Conservation (phyloP, 768 basidiomycete species). For the Fibroporia radiculosa region DNA sequence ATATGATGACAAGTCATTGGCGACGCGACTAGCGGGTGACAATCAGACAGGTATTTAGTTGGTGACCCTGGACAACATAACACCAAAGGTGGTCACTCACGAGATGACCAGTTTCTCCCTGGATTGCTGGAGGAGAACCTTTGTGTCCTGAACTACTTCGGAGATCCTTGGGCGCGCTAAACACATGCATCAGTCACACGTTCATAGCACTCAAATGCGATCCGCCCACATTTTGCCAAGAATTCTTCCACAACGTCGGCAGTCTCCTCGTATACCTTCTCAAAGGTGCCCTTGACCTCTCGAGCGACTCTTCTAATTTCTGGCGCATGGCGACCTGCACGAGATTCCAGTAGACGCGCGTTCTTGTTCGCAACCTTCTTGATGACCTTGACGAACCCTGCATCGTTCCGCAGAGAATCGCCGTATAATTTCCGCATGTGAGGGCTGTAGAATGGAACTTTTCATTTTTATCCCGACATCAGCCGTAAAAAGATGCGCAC, state of each 20-base stretch:
- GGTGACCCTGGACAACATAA: no score
- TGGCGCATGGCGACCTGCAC: slow-evolving; percentile 75
- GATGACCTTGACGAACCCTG: slow-evolving; percentile 97
- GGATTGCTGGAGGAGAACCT: slow-evolving; percentile 83
- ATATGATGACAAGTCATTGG: slow-evolving; percentile 71
- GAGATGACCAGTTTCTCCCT: slow-evolving; percentile 88
- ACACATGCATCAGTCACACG: background rate
- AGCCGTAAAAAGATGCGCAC: slow-evolving; percentile 37
- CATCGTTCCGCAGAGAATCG: slow-evolving; percentile 87
- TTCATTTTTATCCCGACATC: background rate
- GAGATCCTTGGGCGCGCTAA: slow-evolving; percentile 82
- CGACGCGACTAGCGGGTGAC: slow-evolving; percentile 51
- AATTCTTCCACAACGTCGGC: slow-evolving; percentile 92
- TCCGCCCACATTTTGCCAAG: slow-evolving; percentile 71
- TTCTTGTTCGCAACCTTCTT: slow-evolving; percentile 86
- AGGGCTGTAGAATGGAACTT: slow-evolving; percentile 46
- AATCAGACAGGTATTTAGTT: no score
- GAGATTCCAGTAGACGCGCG: slow-evolving; percentile 63
- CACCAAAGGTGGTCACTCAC: slow-evolving; percentile 36
- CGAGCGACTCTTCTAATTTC: slow-evolving; percentile 77
- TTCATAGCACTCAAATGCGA: background rate
- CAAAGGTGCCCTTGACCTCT: slow-evolving; percentile 91
- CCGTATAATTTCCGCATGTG: slow-evolving; percentile 98
- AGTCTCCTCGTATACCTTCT: slow-evolving; percentile 93
- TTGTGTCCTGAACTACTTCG: slow-evolving; percentile 91